These are phyloP conservation scores for Zoysia pacifica DNA, from an alignment of 176 grass and related monocot genomes.

Conservation along the genomic window DNA sequence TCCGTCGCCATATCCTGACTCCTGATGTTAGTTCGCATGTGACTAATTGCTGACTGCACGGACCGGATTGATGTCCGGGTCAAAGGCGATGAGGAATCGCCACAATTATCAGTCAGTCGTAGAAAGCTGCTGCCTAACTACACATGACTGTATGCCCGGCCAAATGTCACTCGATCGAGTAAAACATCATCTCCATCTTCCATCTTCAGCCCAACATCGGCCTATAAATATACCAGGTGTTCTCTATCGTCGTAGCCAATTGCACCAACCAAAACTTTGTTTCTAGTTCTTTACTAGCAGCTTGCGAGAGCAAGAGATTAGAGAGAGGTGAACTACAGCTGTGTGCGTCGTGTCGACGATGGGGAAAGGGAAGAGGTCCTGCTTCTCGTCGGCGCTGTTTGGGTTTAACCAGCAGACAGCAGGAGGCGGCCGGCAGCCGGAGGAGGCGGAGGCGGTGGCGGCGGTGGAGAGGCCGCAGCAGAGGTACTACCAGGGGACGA, in stretches of 20 bases:
- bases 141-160: not conserved
- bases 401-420: conserved; percentile 5
- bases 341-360: not conserved
- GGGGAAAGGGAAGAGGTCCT: conserved; percentile 30
- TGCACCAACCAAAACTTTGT: not conserved
- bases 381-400: conserved; percentile 27
- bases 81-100: conserved; percentile 11
- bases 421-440: not conserved
- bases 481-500: conserved; percentile 8
- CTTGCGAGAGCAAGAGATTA: not conserved
- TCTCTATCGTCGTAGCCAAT: too few species aligned
- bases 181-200: not conserved
- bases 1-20: not conserved
- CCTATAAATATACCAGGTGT: conserved; percentile 37
- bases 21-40: too few species aligned
- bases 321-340: too few species aligned
- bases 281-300: not conserved
- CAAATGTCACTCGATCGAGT: not conserved
- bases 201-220: too few species aligned
- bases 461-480: not conserved
- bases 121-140: conserved; percentile 44
- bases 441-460: not conserved
- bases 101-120: conserved; percentile 17
- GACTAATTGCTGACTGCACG: conserved; percentile 6
- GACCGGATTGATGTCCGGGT: conserved; percentile 28